These are phyloP conservation scores for Stenocarpella maydis DNA, from an alignment of 2,329 filamentous ascomycete genomes.

Conservation along the genomic window DNA sequence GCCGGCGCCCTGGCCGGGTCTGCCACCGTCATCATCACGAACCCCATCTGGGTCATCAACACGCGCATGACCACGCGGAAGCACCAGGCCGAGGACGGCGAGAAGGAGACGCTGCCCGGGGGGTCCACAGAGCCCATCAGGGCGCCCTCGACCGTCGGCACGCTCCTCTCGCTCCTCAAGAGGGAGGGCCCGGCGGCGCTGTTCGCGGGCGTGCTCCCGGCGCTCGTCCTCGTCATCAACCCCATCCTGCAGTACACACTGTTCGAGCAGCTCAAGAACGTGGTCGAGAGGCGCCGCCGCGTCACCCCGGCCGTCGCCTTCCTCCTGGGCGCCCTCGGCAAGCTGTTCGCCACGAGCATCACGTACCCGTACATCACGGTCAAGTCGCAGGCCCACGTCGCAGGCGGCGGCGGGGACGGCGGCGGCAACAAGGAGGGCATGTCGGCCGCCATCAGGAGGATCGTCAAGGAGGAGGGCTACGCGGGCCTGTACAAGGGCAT, in stretches of 20 bases:
- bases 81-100: conserved; percentile 49
- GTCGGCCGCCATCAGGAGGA: conserved; percentile 77
- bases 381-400: conserved; percentile 97
- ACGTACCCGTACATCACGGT: conserved; percentile 99
- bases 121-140: conserved; percentile 46
- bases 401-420: conserved; percentile 63
- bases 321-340: conserved; percentile 89
- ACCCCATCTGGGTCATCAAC: conserved; percentile 99
- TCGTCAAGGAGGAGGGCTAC: conserved; percentile 91
- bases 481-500: conserved; percentile 93
- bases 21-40: conserved; percentile 94
- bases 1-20: conserved; percentile 93
- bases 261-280: conserved; percentile 97
- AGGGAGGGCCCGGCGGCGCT: conserved; percentile 87
- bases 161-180: conserved; percentile 79
- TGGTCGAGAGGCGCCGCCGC: conserved; percentile 70
- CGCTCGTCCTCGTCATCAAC: conserved; percentile 94
- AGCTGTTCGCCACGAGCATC: conserved; percentile 90
- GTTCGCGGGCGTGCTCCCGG: conserved; percentile 92
- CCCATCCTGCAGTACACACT: conserved; percentile 98
- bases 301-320: conserved; percentile 90
- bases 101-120: conserved; percentile 42
- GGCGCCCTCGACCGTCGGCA: conserved; percentile 76
- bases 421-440: conserved; percentile 79
- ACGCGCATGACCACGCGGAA: conserved; percentile 95